Evolutionary conservation across 768 basidiomycete genomes (phyloP).

Genomic region (Mycena capillaripes): DNA sequence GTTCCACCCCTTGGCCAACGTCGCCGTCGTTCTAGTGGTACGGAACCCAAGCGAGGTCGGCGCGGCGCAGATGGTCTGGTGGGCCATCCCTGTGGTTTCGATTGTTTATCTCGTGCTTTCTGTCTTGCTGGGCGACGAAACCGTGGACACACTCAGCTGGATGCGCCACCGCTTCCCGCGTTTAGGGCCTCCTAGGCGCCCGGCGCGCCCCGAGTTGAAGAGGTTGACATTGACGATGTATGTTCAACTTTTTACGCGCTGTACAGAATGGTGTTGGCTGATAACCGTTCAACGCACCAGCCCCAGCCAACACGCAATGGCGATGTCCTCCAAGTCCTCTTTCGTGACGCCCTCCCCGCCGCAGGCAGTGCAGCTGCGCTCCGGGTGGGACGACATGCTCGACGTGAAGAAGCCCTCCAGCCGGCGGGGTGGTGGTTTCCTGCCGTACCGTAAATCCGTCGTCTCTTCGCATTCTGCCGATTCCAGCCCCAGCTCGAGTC

Average conservation of each 20-base stretch:
- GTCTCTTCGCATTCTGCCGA: conserved; percentile 25
- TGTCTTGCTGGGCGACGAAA: conserved; percentile 55
- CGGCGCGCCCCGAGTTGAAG: conserved; percentile 17
- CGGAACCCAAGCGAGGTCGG: conserved; percentile 40
- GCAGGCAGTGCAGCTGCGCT: conserved; percentile 39
- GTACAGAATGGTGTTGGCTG: not conserved
- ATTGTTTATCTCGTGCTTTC: conserved; percentile 54
- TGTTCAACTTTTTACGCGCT: not conserved
- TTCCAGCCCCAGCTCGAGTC: conserved; percentile 37
- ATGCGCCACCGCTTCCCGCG: conserved; percentile 34
- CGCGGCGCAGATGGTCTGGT: conserved; percentile 53
- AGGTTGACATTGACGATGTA: conserved; percentile 23
- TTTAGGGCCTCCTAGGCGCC: not conserved
- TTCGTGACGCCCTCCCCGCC: conserved; percentile 39
- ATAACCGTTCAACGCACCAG: too few relatives aligned
- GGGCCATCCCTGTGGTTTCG: conserved; percentile 56
- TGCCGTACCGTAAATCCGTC: conserved; percentile 39
- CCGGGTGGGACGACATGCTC: conserved; percentile 66
- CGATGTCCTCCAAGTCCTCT: conserved; percentile 38
- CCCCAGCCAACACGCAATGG: conserved; percentile 20
- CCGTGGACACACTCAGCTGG: conserved; percentile 53
- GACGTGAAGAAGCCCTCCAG: conserved; percentile 43
- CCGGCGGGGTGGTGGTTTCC: conserved; percentile 16
- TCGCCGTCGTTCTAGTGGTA: conserved; percentile 51
- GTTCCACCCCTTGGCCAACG: conserved; percentile 48